A percentile compares a stretch with the other conserved stretches of the same genome.
Conservation (phyloP, 345 rosid species). For the Odontarrhena argentea region DNA sequence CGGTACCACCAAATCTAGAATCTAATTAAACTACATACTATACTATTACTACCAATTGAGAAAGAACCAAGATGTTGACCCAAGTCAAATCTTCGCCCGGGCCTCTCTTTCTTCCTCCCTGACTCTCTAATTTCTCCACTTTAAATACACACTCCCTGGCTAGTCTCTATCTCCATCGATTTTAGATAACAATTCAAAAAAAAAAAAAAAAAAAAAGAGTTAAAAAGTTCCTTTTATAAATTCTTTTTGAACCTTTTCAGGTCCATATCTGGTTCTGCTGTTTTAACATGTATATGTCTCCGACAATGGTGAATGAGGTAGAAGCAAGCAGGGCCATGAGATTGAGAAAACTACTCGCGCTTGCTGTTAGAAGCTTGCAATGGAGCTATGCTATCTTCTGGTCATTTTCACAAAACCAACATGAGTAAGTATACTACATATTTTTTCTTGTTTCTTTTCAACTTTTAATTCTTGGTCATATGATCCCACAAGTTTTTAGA, state of each 20-base stretch:
- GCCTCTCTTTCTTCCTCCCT: not conserved
- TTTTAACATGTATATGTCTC: not conserved
- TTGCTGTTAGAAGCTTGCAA: constrained; percentile 70
- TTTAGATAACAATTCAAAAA: not conserved
- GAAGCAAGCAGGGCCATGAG: constrained; percentile 8
- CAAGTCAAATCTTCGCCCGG: not conserved
- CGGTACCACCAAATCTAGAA: no score
- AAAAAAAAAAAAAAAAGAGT: not conserved
- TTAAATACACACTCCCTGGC: not conserved
- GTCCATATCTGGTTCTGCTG: not conserved
- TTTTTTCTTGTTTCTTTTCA: not conserved
- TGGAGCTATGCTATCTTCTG: constrained; percentile 91
- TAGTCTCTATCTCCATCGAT: not conserved
- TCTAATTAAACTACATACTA: no score
- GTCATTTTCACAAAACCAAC: constrained; percentile 59
- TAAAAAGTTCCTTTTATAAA: not conserved
- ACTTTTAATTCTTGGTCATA: not conserved
- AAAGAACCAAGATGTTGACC: constrained; percentile 7
- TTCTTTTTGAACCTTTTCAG: not conserved
- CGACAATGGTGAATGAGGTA: constrained; percentile 47
- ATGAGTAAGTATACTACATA: constrained; percentile 46
- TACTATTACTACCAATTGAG: not conserved
- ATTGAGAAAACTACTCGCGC: constrained; percentile 65
- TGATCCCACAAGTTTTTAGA: not conserved
- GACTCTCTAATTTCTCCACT: not conserved